Evolutionary conservation across 148 eudicot species (phyloP), one percentile per base, ranked within the genome.

Genomic region (Gaultheria prostrata): DNA sequence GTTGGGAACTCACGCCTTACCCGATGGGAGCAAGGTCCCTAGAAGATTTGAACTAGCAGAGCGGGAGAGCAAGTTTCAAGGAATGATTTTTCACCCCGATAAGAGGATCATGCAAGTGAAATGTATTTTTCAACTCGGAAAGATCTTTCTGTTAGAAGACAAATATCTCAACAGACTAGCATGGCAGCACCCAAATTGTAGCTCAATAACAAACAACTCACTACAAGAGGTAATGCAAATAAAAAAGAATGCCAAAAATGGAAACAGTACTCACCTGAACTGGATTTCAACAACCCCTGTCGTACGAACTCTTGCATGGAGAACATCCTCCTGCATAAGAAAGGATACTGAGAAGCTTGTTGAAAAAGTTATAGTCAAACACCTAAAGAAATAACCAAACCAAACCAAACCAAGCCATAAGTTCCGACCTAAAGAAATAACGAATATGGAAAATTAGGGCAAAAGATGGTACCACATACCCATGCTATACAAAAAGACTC

Each of bases 221-320:
- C 57, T n/a, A 33, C 26, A 78, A 9, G 45, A 15, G 49, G 67
- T 12, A 43, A 77, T 32, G 43, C 8, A 59, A 69, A 82, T 24
- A 32, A 63, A 56, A 56, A 30, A 53, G 45, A 28, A 78, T 26
- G 82, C 4, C 45, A 61, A 10, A 32, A 56, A 56, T 26, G 51
- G 35, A 76, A 46, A 46, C 69, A 85, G 53, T 32, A 53, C 77
- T 83, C 84, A 93, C 99, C 99, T 97, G 89, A 97, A 94, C 85
- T 97, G 99, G 85, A 97, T 97, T 91, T 97, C 98, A 76, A 94
- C 97, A 80, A 94, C 97, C 80, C 98, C 99, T 57, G 97, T 93
- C 57, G 99, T 97, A 57, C 98, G 99, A 83, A 97, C 95, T 86
- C 99, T 90, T 69, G 99, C 98, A 88, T 90, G 88, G 82, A 97